Evolutionary conservation across 2,329 filamentous ascomycete species (phyloP), one percentile per base, ranked within the genome.

Genomic region (Arthrobotrys musiformis): DNA sequence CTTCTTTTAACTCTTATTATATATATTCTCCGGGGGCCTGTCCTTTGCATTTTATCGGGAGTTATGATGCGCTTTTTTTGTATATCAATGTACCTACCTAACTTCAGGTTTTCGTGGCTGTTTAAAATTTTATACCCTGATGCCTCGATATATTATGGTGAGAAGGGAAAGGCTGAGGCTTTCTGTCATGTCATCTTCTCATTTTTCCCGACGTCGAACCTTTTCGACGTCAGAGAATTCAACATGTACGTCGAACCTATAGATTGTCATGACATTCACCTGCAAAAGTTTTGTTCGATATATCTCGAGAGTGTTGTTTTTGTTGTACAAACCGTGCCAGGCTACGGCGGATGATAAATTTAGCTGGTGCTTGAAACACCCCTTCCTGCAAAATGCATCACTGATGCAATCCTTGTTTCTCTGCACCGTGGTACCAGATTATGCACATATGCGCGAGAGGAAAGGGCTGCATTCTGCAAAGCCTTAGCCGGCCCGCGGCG

Each of bases 41-140:
- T 42, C 62, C 30, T n/a, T 11, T 26, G 54, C 56, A 70, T 70
- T 60, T 69, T 60, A 33, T 48, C 33, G 4, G 67, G 44, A 44
- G 42, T 70, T 70, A 54, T 60, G 40, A 52, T 69, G 50, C 56
- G 30, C 35, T 54, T 68, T 54, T 68, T 69, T 19, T 60, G 64
- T 60, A 60, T 48, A 60, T 58, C 54, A 58, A 58, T 69, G 30
- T 60, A 48, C 24, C 56, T 61, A 62, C 24, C 24, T 26, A 60
- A n/a, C 37, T 44, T 9, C 37, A 69, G 46, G 54, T 37, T 37
- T 60, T 26, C 35, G 24, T 42, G 48, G 48, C 37, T 3, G 46
- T 56, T 52, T 58, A 19, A 68, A 68, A 68, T 33, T n/a, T 40
- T 70, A 70, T 70, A 70, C 66, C 66, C 66, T 52, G 28, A 48